Percentiles rank a stretch among this genome's conserved stretches.
These are phyloP conservation scores for Coffea eugenioides DNA, from an alignment of 257 asterid species.

Conservation along the genomic window DNA sequence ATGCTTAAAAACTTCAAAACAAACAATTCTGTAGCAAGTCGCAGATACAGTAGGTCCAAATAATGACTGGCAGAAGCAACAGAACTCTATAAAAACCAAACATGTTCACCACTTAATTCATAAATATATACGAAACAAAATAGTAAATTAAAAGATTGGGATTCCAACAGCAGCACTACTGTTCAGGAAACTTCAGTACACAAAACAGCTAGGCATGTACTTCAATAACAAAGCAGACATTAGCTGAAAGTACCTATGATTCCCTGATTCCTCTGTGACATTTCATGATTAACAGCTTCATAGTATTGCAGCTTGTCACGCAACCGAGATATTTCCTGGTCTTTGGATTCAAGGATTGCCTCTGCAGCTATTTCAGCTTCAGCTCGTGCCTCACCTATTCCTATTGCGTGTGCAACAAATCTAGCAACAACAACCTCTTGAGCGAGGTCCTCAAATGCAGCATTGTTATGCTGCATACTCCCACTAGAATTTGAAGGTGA, in stretches of 20 bases:
- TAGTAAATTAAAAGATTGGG: not conserved
- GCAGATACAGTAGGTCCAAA: not conserved
- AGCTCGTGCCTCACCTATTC: constrained; percentile 63
- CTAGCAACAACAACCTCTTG: constrained; percentile 60
- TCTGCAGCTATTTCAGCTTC: constrained; percentile 71
- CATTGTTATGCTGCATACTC: constrained; percentile 32
- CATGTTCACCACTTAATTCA: not conserved
- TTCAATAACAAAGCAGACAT: not conserved
- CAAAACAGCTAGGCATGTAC: not conserved
- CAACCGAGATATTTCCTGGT: constrained; percentile 69
- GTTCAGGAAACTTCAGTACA: not conserved
- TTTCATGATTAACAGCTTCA: constrained; percentile 83
- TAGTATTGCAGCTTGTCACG: constrained; percentile 72
- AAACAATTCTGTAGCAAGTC: not conserved
- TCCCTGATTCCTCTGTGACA: constrained; percentile 84
- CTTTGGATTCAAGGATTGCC: constrained; percentile 55
- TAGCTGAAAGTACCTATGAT: constrained; percentile 55
- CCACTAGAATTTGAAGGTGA: constrained; percentile 41
- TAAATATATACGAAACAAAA: not conserved
- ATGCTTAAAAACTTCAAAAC: not conserved
- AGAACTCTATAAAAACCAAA: not conserved
- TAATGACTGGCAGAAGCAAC: not conserved
- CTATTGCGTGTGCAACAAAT: constrained; percentile 71
- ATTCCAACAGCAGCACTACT: not conserved
- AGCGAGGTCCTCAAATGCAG: constrained; percentile 39